A percentile compares a stretch with the other conserved stretches of the same genome.
phyloP scores from a whole-genome alignment of 345 rosid species.

The Toxicodendron radicans region DNA sequence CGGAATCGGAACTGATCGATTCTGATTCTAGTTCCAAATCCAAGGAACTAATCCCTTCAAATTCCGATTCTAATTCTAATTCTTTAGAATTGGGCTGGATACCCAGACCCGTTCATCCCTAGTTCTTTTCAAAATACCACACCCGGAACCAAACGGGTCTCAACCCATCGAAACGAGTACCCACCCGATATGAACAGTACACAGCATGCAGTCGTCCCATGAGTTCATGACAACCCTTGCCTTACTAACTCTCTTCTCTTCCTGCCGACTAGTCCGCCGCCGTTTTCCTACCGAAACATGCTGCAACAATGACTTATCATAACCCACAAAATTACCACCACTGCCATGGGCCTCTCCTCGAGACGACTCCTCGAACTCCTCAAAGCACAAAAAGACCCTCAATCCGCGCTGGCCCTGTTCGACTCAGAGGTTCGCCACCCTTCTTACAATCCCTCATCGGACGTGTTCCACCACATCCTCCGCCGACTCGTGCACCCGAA shows the following conservation, averaged over 20 bases:
- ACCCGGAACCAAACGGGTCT: too few species aligned
- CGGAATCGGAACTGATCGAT: too few species aligned
- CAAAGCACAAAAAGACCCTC: slow-evolving; percentile 53
- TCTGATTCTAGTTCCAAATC: too few species aligned
- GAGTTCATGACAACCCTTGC: neutral
- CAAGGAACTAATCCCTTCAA: too few species aligned
- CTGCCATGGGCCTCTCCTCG: slow-evolving; percentile 61
- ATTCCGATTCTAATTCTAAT: too few species aligned
- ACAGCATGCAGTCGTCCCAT: neutral
- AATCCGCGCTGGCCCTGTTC: slow-evolving; percentile 57
- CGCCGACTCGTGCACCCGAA: slow-evolving; percentile 59
- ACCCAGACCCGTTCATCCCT: too few species aligned
- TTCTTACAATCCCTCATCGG: slow-evolving; percentile 52
- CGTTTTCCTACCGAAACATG: slow-evolving; percentile 1
- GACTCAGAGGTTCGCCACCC: slow-evolving; percentile 64
- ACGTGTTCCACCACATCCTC: slow-evolving; percentile 75
- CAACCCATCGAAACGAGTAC: too few species aligned
- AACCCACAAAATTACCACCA: neutral
- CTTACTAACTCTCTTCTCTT: neutral
- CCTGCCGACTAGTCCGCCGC: neutral
- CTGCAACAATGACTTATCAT: slow-evolving; percentile 23
- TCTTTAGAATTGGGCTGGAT: too few species aligned
- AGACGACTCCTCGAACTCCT: slow-evolving; percentile 60
- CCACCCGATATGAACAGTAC: too few species aligned
- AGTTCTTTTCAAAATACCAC: too few species aligned